Percentiles rank a stretch among this genome's conserved stretches.
Conservation (phyloP, 2,329 filamentous ascomycete genomes). For the Pseudomassariella vexata region DNA sequence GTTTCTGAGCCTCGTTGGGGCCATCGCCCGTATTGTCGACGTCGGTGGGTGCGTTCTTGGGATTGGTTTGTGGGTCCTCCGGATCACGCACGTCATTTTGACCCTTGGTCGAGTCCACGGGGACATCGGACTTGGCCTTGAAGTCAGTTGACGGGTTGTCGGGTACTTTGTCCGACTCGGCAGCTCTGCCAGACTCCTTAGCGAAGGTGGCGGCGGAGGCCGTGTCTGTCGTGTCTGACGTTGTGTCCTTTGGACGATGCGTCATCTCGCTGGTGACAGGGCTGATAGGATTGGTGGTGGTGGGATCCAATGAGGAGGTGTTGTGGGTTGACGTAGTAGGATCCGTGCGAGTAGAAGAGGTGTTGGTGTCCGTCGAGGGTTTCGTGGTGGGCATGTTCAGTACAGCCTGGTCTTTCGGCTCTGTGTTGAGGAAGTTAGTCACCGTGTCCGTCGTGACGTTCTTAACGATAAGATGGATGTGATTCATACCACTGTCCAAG, state of each 20-base stretch:
- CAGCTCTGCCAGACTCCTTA: constrained; percentile 19
- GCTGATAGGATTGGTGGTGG: too few species aligned
- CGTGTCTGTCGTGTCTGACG: constrained; percentile 2
- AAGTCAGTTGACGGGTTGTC: constrained; percentile 20
- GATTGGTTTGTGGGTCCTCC: constrained; percentile 27
- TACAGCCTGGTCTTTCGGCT: too few species aligned
- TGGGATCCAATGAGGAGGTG: too few species aligned
- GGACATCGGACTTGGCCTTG: constrained; percentile 15
- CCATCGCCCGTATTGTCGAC: constrained; percentile 27
- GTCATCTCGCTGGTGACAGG: constrained; percentile 1
- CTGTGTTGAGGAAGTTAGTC: too few species aligned
- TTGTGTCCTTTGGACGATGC: constrained; percentile 1
- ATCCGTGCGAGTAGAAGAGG: too few species aligned
- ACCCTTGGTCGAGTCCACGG: constrained; percentile 18
- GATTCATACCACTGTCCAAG: too few species aligned
- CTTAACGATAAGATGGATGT: too few species aligned
- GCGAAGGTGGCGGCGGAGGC: constrained; percentile 14
- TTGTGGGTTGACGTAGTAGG: too few species aligned
- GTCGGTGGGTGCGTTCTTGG: constrained; percentile 28
- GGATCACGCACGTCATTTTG: constrained; percentile 37
- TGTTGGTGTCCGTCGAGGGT: too few species aligned
- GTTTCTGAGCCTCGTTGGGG: constrained; percentile 25
- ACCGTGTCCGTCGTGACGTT: too few species aligned
- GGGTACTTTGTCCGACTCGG: constrained; percentile 15
- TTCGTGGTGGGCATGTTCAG: too few species aligned